These are phyloP conservation scores for Spinacia oleracea DNA, from an alignment of 179 eudicot species.

Conservation along the genomic window DNA sequence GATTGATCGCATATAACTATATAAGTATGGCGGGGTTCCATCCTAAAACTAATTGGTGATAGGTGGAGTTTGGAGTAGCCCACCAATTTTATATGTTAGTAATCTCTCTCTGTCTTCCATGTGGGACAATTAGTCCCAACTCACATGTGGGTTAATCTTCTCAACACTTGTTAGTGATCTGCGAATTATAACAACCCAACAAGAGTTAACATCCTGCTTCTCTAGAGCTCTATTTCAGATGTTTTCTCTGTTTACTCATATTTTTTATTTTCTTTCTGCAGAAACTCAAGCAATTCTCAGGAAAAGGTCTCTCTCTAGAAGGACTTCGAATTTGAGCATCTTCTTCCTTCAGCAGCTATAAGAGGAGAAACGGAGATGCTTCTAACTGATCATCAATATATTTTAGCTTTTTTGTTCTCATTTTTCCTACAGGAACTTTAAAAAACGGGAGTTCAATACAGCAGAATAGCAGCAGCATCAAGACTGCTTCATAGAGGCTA, in stretches of 20 bases:
- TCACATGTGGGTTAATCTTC: too few species aligned
- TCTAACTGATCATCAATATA: conserved; percentile 4
- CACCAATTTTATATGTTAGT: too few species aligned
- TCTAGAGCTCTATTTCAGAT: not conserved
- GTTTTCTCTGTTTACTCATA: too few species aligned
- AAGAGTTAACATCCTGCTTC: not conserved
- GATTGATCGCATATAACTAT: too few species aligned
- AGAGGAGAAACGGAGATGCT: conserved; percentile 11
- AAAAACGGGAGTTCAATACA: not conserved
- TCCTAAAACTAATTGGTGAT: too few species aligned
- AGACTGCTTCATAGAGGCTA: not conserved
- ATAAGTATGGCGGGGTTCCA: too few species aligned
- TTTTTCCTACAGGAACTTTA: not conserved
- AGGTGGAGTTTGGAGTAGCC: too few species aligned
- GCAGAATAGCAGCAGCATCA: not conserved
- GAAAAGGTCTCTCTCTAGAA: conserved; percentile 47
- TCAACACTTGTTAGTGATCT: not conserved
- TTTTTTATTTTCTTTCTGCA: conserved; percentile 31
- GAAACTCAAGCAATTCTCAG: conserved; percentile 79
- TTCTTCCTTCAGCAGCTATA: not conserved
- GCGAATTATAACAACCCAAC: not conserved
- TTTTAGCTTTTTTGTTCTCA: conserved; percentile 16
- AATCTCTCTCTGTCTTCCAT: too few species aligned
- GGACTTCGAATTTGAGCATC: conserved; percentile 37
- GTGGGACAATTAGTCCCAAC: too few species aligned